Conservation (phyloP, 345 rosid species). For the Cochlearia excelsa region DNA sequence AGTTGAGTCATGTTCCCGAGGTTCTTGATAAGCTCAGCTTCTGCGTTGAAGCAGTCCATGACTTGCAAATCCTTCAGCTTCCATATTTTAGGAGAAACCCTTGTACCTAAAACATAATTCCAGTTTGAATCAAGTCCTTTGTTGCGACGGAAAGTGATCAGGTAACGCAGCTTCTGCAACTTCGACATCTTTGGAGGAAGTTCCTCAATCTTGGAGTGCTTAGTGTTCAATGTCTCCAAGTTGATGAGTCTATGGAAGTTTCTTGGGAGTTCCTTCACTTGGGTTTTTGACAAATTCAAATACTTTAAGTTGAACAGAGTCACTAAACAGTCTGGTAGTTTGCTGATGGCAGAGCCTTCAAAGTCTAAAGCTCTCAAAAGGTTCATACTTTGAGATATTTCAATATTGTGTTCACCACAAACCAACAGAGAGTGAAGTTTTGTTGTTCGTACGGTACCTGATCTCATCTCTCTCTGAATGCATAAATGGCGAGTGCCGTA, state of each 20-base stretch:
- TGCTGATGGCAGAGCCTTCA: constrained; percentile 30
- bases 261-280: constrained; percentile 34
- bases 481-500: constrained; percentile 31
- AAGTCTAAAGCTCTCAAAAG: constrained; percentile 39
- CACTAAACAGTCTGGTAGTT: constrained; percentile 29
- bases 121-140: constrained; percentile 8
- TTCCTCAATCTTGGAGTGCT: constrained; percentile 24
- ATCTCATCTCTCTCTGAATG: constrained; percentile 25
- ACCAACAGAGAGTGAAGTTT: constrained; percentile 37
- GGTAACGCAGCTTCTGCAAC: constrained; percentile 32
- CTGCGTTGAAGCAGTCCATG: constrained; percentile 29
- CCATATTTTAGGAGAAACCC: constrained; percentile 12
- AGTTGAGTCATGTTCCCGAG: constrained; percentile 40
- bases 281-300: constrained; percentile 39
- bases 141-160: constrained; percentile 16
- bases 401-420: constrained; percentile 17
- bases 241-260: constrained; percentile 32
- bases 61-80: constrained; percentile 39
- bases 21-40: constrained; percentile 15
- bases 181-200: constrained; percentile 37
- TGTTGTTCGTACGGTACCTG: constrained; percentile 2
- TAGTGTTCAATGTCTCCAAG: constrained; percentile 34
- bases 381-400: constrained; percentile 21
- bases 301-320: constrained; percentile 41
- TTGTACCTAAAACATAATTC: constrained; percentile 27